Evolutionary conservation across 2,329 filamentous ascomycete species (phyloP), one percentile per base, ranked within the genome.

Genomic region (Trichophyton simii): DNA sequence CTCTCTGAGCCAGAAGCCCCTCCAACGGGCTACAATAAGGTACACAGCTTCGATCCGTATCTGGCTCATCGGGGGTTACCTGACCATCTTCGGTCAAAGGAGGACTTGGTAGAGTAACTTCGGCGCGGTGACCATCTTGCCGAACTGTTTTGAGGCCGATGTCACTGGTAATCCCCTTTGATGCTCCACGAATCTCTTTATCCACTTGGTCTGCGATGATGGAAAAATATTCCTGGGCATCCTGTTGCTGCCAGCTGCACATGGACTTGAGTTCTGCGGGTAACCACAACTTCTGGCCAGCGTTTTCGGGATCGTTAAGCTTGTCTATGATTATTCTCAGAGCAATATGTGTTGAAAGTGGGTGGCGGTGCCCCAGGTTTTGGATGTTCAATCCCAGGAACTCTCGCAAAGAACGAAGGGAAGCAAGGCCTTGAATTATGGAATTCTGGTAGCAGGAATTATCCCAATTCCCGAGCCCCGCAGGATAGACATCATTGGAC

Each of bases 371-470:
- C 0, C 68, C 65, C 54, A 79, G 71, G 22, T 71, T 58, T 44
- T 72, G 65, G 18, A 76, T 65, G 63, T 76, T 77, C 28, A 66
- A 67, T n/a, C 66, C 77, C 6, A 95, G 80, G 68, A 90, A 94
- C 2, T 76, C 76, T 28, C 82, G 81, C 34, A 97, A 77, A 3
- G 86, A 82, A 18, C 82, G 80, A 34, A 97, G 78, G 3, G 91
- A 87, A 0, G 91, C 86, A 48, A 97, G 78, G 5, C 87, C 86
- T 72, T 96, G 91, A 9, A 99, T 83, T 20, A 96, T 87, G 71
- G 91, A 96, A 73, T 99, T 99, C 74, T 97, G 94, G 72, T 95
- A 99, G 77, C 94, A 97, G 1, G 91, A 96, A 72, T 96, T 96
- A 76, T 95, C 89, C 77, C 86, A 87, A 72, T 99, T 99, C 8